phyloP scores from a whole-genome alignment of 441 rosid genomes.

The Pelargonium citronellum region DNA sequence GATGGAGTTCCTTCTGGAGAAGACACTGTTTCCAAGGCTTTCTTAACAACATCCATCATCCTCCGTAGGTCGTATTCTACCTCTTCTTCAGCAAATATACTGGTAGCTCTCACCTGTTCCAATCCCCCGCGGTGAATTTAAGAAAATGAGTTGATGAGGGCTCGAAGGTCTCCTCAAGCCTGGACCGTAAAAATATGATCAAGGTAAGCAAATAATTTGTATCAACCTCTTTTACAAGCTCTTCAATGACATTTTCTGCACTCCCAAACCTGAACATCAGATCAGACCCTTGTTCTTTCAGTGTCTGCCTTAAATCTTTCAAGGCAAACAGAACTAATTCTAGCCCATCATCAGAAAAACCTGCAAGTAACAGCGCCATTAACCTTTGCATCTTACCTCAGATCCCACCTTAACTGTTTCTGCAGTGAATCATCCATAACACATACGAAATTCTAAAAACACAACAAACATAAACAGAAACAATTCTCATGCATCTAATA shows the following conservation, averaged over 20 bases:
- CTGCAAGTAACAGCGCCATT: conserved; percentile 28
- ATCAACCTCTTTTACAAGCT: conserved; percentile 58
- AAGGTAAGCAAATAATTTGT: not conserved
- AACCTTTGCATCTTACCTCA: not conserved
- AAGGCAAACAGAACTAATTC: conserved; percentile 62
- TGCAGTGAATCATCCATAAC: too few relatives aligned
- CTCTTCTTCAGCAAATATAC: conserved; percentile 64
- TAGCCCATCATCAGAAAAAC: conserved; percentile 65
- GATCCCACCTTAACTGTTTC: too few relatives aligned
- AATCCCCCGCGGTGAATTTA: conserved; percentile 17
- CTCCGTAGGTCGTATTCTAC: conserved; percentile 53
- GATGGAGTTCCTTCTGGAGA: conserved; percentile 26
- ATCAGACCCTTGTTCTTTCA: conserved; percentile 61
- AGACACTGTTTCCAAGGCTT: conserved; percentile 27
- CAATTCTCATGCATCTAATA: not conserved
- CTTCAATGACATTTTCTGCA: conserved; percentile 52
- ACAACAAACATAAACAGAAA: not conserved
- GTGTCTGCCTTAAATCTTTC: conserved; percentile 51
- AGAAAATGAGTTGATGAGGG: conserved; percentile 16
- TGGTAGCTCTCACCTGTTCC: conserved; percentile 57
- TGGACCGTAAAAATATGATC: conserved; percentile 18
- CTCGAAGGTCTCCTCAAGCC: conserved; percentile 17
- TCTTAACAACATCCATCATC: conserved; percentile 37
- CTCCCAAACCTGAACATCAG: conserved; percentile 74
- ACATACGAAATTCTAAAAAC: not conserved